Percentiles rank a stretch among this genome's conserved stretches.
Evolutionary conservation across 352 stramenopile species (phyloP).

Genomic region (Globisporangium iwayamae): DNA sequence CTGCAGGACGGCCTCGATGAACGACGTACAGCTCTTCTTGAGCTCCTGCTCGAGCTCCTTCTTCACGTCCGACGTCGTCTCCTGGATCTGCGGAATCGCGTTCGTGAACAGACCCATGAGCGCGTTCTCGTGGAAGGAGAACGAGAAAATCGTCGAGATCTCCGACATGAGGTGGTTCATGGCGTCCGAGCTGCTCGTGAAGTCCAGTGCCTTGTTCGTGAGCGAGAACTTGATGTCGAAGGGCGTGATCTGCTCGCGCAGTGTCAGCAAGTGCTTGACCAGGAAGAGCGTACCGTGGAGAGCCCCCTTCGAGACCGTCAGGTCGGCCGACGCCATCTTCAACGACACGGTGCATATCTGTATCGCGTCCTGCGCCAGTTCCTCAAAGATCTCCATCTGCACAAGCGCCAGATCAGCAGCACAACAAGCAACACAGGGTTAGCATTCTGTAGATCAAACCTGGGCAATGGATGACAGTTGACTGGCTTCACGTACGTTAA

Average conservation of each 20-base stretch:
- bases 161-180: conserved; percentile 71
- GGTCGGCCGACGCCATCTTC: conserved; percentile 69
- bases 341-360: conserved; percentile 74
- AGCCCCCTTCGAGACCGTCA: conserved; percentile 42
- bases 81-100: conserved; percentile 75
- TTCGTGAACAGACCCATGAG: conserved; percentile 63
- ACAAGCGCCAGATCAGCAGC: neutral
- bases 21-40: conserved; percentile 74
- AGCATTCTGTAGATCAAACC: neutral
- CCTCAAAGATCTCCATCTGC: conserved; percentile 84
- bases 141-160: conserved; percentile 56
- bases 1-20: conserved; percentile 74
- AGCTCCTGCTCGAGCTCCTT: conserved; percentile 77
- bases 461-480: neutral
- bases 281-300: conserved; percentile 75
- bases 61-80: conserved; percentile 75
- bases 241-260: conserved; percentile 81
- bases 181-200: conserved; percentile 70
- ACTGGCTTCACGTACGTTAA: conserved; percentile 43
- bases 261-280: conserved; percentile 77
- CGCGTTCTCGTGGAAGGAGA: conserved; percentile 53
- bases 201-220: conserved; percentile 69
- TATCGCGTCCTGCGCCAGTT: conserved; percentile 80
- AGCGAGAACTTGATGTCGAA: conserved; percentile 83
- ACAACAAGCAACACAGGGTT: neutral